Percentiles rank a stretch among this genome's conserved stretches.
Conservation (phyloP, 1,284 basidiomycete genomes). For the Apiotrichum laibachii region DNA sequence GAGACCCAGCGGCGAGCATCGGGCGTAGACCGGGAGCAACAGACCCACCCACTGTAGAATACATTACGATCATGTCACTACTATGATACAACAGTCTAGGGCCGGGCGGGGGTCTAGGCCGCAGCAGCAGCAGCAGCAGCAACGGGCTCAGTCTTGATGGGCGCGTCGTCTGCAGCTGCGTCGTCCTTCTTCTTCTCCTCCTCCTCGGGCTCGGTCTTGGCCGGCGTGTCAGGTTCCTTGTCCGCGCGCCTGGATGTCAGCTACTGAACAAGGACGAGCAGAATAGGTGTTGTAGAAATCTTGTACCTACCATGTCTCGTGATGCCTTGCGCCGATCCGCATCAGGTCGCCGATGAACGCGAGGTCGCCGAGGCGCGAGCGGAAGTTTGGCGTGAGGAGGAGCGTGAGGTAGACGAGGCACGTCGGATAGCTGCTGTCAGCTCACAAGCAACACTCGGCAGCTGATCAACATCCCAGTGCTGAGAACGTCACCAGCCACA, state of each 20-base stretch:
- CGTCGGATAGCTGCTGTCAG: conserved; percentile 38
- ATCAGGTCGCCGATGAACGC: conserved; percentile 38
- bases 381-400: conserved; percentile 35
- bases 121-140: conserved; percentile 2
- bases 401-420: conserved; percentile 44
- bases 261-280: neutral
- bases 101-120: neutral
- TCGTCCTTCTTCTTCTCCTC: neutral
- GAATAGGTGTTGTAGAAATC: no score
- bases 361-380: conserved; percentile 34
- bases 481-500: no score
- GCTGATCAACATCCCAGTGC: neutral
- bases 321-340: conserved; percentile 37
- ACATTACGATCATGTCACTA: conserved; percentile 15
- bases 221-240: conserved; percentile 5
- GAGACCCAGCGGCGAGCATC: neutral
- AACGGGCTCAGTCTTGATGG: neutral
- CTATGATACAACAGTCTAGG: conserved; percentile 18
- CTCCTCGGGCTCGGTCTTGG: neutral
- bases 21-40: neutral
- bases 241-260: conserved; percentile 17
- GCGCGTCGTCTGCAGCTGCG: neutral
- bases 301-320: conserved; percentile 44
- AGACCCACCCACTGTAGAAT: conserved; percentile 11
- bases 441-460: neutral